Base-by-base conservation (phyloP, 305 asterid genomes). In the Salvia sclarea region DNA sequence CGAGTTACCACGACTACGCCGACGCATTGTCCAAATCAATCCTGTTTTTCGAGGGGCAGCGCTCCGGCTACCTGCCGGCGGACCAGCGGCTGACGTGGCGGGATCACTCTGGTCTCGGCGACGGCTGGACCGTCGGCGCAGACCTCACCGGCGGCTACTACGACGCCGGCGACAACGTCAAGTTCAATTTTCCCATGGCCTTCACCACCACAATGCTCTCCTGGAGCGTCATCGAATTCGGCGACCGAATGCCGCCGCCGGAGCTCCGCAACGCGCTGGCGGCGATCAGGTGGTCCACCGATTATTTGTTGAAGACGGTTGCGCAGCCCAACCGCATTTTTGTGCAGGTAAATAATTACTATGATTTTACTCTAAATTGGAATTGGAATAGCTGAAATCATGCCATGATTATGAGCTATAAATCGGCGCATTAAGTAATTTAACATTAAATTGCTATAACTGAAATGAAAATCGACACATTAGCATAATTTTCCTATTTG, bases 311-410 rank as follows among this genome's bases (percentile, higher is more conserved):
- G 80, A 88, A 88, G 70, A 84, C 94, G 43, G 98, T 93, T 25
- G 79, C 98, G 16, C 94, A 85, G 43, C 89, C 95, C 10, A 71
- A 87, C 76, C 91, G 97, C 35, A 93, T 93, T 78, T 87, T 85
- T 50, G 98, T 93, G n/a, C 98, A 93, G 98, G 97, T 93, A 71
- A 31, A n/a, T n/a, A n/a, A n/a, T n/a, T n/a, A n/a, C n/a, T n/a
- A n/a, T n/a, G n/a, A n/a, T n/a, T n/a, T n/a, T n/a, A n/a, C n/a
- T n/a, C n/a, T n/a, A n/a, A 1, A 59, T 9, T 2, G 9, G 9
- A 20, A 4, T 6, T 7, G 11, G 8, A 28, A 14, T 11, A 18
- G 13, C 16, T 17, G 33, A 31, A 37, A 22, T 12, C 28, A 22
- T 22, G 6, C 5, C 49, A 2, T 60, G 35, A 18, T 20, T 11